A percentile compares a stretch with the other conserved stretches of the same genome.
Conservation (phyloP, 2,329 filamentous ascomycete genomes). For the Colletotrichum sp. region DNA sequence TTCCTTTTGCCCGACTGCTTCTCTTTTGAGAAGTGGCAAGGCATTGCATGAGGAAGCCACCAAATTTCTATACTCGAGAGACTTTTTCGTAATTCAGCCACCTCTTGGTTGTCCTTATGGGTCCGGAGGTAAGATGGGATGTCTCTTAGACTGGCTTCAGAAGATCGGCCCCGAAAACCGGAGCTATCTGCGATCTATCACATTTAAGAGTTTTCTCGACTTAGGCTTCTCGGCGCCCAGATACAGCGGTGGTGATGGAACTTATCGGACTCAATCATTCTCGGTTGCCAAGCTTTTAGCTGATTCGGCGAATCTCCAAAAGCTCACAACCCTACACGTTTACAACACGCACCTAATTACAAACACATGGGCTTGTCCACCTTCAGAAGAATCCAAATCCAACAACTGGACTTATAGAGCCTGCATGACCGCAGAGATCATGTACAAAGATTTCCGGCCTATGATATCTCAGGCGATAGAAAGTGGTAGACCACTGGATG, state of each 20-base stretch:
- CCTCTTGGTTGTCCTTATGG: accelerated
- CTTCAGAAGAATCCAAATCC: neutral
- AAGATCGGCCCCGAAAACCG: neutral
- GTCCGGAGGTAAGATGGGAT: accelerated
- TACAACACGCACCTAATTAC: accelerated
- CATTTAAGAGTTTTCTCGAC: neutral
- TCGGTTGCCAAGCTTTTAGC: neutral
- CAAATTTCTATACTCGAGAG: neutral
- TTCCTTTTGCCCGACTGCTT: neutral
- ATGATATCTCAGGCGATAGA: neutral
- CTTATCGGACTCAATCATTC: neutral
- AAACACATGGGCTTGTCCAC: neutral
- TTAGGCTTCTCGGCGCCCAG: accelerated
- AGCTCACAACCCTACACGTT: neutral
- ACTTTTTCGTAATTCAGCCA: neutral
- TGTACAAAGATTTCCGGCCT: neutral
- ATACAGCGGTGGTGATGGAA: accelerated
- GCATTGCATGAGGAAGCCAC: neutral
- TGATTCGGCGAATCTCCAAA: neutral
- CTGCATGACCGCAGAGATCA: neutral
- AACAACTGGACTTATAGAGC: neutral
- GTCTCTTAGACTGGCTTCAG: neutral
- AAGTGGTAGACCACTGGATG: neutral
- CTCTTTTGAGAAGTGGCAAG: neutral
- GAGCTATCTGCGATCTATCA: neutral